A percentile compares a stretch with the other conserved stretches of the same genome.
Evolutionary conservation across 2,329 filamentous ascomycete genomes (phyloP).

Genomic region (Claviceps spartinae): DNA sequence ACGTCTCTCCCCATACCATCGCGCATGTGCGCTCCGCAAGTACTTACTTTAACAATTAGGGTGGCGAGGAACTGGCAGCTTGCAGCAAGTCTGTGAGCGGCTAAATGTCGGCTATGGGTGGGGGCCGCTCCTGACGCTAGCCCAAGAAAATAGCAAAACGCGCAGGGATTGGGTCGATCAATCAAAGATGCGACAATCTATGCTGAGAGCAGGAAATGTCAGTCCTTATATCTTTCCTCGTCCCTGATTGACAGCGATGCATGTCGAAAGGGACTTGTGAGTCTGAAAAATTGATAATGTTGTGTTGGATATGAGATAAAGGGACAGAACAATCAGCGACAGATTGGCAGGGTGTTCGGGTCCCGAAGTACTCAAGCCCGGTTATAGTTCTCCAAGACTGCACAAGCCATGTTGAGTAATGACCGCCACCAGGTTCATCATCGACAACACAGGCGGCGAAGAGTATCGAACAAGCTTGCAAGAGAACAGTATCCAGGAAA

Average conservation of each 20-base stretch:
- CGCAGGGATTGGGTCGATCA: constrained; percentile 7
- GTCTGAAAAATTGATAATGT: not conserved
- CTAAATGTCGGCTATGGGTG: constrained; percentile 7
- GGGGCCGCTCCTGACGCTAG: constrained; percentile 4
- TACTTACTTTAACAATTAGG: constrained; percentile 5
- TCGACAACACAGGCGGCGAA: not conserved
- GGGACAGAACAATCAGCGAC: not conserved
- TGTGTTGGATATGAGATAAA: not conserved
- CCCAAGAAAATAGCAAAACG: constrained; percentile 1
- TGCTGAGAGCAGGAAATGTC: not conserved
- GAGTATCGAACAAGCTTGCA: not conserved
- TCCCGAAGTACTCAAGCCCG: not conserved
- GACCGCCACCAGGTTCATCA: not conserved
- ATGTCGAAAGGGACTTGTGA: not conserved
- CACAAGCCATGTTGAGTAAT: not conserved
- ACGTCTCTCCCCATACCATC: constrained; percentile 1
- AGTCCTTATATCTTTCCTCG: not conserved
- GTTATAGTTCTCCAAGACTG: not conserved
- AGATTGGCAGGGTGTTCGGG: not conserved
- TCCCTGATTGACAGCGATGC: not conserved
- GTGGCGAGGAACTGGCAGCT: constrained; percentile 2
- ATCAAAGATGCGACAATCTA: constrained; percentile 2
- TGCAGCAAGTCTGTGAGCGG: constrained; percentile 2
- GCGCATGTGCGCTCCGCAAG: constrained; percentile 1
- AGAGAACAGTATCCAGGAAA: not conserved